A percentile compares a stretch with the other conserved stretches of the same genome.
Evolutionary conservation across 2,329 filamentous ascomycete species (phyloP).

Genomic region (Sporothrix pseudoabietina): DNA sequence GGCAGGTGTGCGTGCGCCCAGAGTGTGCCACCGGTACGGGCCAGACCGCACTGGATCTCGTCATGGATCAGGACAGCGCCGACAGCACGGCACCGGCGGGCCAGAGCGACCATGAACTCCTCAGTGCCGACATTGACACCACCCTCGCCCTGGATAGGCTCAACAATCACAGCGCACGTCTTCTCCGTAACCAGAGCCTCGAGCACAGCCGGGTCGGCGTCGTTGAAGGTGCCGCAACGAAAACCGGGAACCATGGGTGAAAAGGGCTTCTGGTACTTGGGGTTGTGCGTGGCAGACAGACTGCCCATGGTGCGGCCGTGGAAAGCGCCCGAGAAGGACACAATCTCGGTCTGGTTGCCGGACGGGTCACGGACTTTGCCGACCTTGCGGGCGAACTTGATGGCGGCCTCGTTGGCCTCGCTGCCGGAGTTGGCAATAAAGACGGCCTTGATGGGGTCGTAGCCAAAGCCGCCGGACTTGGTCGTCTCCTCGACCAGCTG

Average conservation of each 20-base stretch:
- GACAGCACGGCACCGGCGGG: constrained; percentile 79
- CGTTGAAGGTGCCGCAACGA: constrained; percentile 82
- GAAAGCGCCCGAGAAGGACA: constrained; percentile 90
- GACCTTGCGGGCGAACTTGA: constrained; percentile 94
- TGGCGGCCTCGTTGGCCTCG: constrained; percentile 95
- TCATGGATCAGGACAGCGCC: constrained; percentile 91
- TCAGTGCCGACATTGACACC: constrained; percentile 82
- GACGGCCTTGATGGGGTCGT: constrained; percentile 62
- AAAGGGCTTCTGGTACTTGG: constrained; percentile 96
- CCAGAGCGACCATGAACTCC: constrained; percentile 83
- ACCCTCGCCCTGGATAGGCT: constrained; percentile 97
- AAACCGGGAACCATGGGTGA: constrained; percentile 95
- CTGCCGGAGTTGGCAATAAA: constrained; percentile 97
- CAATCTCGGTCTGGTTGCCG: constrained; percentile 76
- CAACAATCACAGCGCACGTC: constrained; percentile 92
- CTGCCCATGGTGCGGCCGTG: constrained; percentile 96
- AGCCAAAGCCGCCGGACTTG: constrained; percentile 76
- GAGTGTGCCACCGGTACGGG: constrained; percentile 74
- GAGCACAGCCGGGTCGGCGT: constrained; percentile 74
- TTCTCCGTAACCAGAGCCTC: constrained; percentile 74
- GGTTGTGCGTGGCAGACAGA: constrained; percentile 93
- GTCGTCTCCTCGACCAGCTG: constrained; percentile 79
- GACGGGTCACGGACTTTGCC: constrained; percentile 74
- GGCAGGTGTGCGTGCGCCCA: constrained; percentile 85
- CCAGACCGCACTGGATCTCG: constrained; percentile 94